phyloP scores from a whole-genome alignment of 2,329 filamentous ascomycete genomes.

The Cladosporium sphaerospermum region DNA sequence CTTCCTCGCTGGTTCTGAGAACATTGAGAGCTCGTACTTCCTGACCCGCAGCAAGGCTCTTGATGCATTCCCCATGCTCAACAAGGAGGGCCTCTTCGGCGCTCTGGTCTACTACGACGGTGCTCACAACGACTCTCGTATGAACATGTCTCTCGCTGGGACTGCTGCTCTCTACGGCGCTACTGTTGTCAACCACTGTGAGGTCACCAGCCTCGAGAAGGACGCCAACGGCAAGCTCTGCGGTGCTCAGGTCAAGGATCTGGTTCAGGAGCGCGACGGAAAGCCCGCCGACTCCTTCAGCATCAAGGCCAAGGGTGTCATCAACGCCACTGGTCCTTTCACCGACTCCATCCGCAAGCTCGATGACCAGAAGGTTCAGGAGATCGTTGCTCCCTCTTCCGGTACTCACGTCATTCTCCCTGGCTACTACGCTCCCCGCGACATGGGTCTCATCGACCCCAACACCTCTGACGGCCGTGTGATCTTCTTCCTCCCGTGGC shows the following conservation, averaged over 20 bases:
- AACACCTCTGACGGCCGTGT: constrained; percentile 81
- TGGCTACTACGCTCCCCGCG: constrained; percentile 75
- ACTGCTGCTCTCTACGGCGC: constrained; percentile 81
- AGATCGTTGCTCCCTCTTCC: constrained; percentile 79
- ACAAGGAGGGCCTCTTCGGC: constrained; percentile 69
- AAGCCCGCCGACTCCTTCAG: constrained; percentile 57
- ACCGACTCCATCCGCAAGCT: constrained; percentile 79
- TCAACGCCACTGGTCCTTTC: constrained; percentile 87
- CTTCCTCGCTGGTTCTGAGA: constrained; percentile 75
- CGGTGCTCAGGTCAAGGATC: constrained; percentile 67
- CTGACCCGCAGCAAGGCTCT: constrained; percentile 78
- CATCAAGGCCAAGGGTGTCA: constrained; percentile 71
- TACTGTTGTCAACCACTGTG: constrained; percentile 76
- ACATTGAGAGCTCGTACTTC: constrained; percentile 85
- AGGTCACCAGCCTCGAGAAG: constrained; percentile 72
- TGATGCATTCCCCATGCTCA: constrained; percentile 84
- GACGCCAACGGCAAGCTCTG: constrained; percentile 65
- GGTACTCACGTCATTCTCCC: constrained; percentile 83
- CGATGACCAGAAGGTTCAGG: constrained; percentile 64
- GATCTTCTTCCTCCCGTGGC: constrained; percentile 91
- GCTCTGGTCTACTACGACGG: constrained; percentile 89
- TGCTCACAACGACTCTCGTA: constrained; percentile 84
- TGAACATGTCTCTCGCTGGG: constrained; percentile 85
- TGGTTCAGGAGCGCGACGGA: constrained; percentile 60
- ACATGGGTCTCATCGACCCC: constrained; percentile 85